phyloP scores from a whole-genome alignment of 176 grass and related monocot species.

The Thinopyrum elongatum region DNA sequence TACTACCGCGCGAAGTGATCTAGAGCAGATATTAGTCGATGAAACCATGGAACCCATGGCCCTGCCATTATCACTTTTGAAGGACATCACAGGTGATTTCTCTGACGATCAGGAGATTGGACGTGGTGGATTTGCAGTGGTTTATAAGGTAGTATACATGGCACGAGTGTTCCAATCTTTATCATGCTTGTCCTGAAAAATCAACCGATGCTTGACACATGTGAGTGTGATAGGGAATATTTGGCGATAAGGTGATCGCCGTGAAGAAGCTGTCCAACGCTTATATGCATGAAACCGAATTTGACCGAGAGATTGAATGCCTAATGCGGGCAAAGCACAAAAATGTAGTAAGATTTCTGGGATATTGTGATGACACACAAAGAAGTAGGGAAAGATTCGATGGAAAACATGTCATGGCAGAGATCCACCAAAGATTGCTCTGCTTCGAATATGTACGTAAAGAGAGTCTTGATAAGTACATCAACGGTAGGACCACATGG shows the following conservation, averaged over 20 bases:
- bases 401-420: not conserved
- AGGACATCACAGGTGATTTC: too few species aligned
- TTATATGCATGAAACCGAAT: not conserved
- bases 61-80: too few species aligned
- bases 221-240: not conserved
- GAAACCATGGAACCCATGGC: too few species aligned
- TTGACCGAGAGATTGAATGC: not conserved
- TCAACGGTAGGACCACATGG: not conserved
- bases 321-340: not conserved
- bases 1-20: too few species aligned
- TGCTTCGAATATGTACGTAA: not conserved
- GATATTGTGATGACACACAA: not conserved
- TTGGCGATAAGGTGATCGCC: not conserved
- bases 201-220: too few species aligned
- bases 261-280: not conserved
- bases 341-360: not conserved
- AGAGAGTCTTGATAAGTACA: not conserved
- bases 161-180: too few species aligned
- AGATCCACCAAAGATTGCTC: not conserved
- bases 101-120: too few species aligned
- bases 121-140: too few species aligned
- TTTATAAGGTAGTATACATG: too few species aligned
- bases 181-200: too few species aligned
- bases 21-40: too few species aligned
- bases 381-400: not conserved